phyloP scores from a whole-genome alignment of 805 yeast species.

The Starmera caribaea region DNA sequence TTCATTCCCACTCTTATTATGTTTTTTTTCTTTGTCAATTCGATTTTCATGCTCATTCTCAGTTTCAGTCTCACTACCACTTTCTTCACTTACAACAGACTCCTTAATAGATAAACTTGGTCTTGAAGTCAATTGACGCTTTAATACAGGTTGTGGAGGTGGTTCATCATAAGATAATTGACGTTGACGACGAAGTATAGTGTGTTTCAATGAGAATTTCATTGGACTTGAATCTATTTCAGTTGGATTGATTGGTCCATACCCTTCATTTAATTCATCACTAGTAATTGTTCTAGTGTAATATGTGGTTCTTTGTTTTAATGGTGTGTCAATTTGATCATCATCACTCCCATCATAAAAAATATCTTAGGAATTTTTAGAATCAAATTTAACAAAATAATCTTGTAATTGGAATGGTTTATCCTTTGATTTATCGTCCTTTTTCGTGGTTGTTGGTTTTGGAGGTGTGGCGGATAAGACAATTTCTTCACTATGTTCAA shows the following conservation, averaged over 20 bases:
- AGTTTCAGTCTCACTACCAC: no score
- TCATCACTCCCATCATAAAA: not conserved
- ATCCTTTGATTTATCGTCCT: no score
- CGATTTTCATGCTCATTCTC: no score
- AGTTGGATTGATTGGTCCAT: not conserved
- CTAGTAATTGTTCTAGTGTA: not conserved
- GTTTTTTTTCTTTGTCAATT: no score
- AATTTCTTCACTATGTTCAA: not conserved
- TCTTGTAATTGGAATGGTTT: no score
- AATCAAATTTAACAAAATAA: no score
- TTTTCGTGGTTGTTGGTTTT: no score
- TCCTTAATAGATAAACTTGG: not conserved
- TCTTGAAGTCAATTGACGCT: not conserved
- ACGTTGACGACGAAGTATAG: no score
- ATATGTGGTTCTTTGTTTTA: not conserved
- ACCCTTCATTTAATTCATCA: not conserved
- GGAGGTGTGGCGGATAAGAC: no score
- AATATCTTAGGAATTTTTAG: no score
- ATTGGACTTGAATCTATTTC: constrained; percentile 1
- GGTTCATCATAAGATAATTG: not conserved
- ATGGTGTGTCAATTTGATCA: not conserved
- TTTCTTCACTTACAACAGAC: not conserved
- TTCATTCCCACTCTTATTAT: not conserved
- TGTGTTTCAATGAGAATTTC: not conserved
- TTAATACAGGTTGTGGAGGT: not conserved